Evolutionary conservation across 2,329 filamentous ascomycete species (phyloP).

Genomic region (Sclerotinia borealis): DNA sequence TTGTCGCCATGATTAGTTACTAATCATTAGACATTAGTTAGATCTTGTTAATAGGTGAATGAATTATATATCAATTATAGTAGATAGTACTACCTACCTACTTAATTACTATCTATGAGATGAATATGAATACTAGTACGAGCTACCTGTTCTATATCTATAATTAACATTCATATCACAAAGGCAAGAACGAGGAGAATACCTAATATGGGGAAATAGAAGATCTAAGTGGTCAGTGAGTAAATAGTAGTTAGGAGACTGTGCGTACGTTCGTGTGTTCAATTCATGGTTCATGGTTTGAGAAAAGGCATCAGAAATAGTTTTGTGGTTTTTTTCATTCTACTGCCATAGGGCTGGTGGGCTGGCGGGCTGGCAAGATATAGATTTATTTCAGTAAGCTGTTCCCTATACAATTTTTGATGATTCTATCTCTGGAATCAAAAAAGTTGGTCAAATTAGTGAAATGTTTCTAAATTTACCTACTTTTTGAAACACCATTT

Average conservation of each 20-base stretch:
- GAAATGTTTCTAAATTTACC: constrained; percentile 12
- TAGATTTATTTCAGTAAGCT: no score
- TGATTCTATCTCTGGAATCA: constrained; percentile 7
- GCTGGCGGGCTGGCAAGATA: no score
- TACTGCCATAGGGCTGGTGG: constrained; percentile 7
- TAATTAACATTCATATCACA: background rate
- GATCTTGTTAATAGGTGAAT: background rate
- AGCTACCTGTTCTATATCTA: background rate
- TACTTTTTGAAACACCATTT: background rate
- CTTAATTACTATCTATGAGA: background rate
- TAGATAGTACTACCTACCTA: background rate
- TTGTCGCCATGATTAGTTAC: background rate
- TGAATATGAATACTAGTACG: background rate
- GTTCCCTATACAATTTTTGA: no score
- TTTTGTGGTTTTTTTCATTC: background rate
- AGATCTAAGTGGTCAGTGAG: background rate
- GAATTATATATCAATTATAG: background rate
- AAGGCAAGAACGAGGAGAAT: constrained; percentile 1
- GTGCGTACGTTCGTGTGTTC: background rate
- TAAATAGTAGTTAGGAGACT: background rate
- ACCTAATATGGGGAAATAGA: background rate
- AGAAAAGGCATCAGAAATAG: constrained; percentile 1
- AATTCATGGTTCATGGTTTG: constrained; percentile 5
- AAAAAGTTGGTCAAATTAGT: background rate
- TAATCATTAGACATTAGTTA: background rate